Percentiles rank a stretch among this genome's conserved stretches.
Evolutionary conservation across 192 early-diverging fungal species (phyloP).

Genomic region (Coemansia sp.): DNA sequence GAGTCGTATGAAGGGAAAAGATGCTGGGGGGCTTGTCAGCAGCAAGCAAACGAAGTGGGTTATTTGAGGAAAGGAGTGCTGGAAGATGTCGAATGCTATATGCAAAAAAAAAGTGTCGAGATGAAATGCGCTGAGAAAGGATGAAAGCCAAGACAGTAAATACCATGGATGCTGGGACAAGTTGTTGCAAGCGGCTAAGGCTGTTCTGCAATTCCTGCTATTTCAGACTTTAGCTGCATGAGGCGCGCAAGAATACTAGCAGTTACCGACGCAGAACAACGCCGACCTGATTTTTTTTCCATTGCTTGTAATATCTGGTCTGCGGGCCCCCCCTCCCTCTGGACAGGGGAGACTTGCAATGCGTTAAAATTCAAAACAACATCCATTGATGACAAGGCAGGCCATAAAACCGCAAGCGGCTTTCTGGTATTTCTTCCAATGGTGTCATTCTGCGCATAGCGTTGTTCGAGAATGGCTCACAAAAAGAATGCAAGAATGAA

Average conservation of each 20-base stretch:
- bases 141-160: constrained; percentile 14
- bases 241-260: neutral
- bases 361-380: neutral
- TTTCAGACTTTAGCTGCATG: constrained; percentile 5
- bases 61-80: neutral
- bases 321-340: neutral
- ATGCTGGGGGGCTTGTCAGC: neutral
- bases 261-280: neutral
- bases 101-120: constrained; percentile 9
- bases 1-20: neutral
- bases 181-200: neutral
- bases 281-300: neutral
- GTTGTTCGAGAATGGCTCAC: neutral
- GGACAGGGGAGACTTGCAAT: neutral
- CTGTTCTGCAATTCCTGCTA: constrained; percentile 10
- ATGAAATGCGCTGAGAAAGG: constrained; percentile 14
- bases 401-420: neutral
- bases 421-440: neutral
- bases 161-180: neutral
- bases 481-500: constrained; percentile 1
- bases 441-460: neutral
- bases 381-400: neutral
- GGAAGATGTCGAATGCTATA: neutral
- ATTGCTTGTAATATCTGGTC: neutral
- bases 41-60: constrained; percentile 4